Percentiles rank a stretch among this genome's conserved stretches.
Evolutionary conservation across 2,329 filamentous ascomycete genomes (phyloP).

Genomic region (Akanthomyces uredinophilus): DNA sequence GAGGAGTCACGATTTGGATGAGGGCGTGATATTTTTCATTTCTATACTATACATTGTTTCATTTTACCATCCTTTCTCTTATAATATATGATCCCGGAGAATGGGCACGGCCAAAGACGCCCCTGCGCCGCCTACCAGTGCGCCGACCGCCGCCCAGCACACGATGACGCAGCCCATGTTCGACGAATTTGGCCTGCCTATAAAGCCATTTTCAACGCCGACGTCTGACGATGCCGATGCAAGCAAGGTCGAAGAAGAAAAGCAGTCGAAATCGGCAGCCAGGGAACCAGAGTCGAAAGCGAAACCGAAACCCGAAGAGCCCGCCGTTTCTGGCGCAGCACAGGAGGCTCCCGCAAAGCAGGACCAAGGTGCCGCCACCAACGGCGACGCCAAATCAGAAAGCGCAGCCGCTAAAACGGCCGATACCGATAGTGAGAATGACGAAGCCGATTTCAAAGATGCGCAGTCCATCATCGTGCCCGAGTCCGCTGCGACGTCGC

Average conservation of each 20-base stretch:
- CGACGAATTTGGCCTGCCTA: slow-evolving; percentile 68
- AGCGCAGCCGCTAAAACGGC: neutral
- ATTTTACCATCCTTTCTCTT: slow-evolving; percentile 7
- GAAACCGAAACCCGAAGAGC: slow-evolving; percentile 1
- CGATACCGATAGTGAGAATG: slow-evolving; percentile 29
- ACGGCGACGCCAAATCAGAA: neutral
- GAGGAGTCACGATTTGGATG: slow-evolving; percentile 22
- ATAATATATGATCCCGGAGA: slow-evolving; percentile 18
- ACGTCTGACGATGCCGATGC: slow-evolving; percentile 3
- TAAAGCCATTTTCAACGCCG: slow-evolving; percentile 39
- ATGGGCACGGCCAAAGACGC: slow-evolving; percentile 23
- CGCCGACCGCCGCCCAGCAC: slow-evolving; percentile 1
- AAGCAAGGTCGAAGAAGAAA: neutral
- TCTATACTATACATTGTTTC: neutral
- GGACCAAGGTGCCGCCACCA: neutral
- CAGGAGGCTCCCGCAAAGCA: slow-evolving; percentile 20
- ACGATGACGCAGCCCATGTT: slow-evolving; percentile 32
- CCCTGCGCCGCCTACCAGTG: slow-evolving; percentile 28
- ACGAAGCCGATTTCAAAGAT: slow-evolving; percentile 33
- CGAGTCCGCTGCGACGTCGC: slow-evolving; percentile 28
- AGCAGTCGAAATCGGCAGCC: slow-evolving; percentile 7
- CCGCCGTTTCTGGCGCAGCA: neutral
- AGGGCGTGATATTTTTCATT: slow-evolving; percentile 19
- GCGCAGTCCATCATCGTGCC: slow-evolving; percentile 27
- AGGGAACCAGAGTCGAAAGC: slow-evolving; percentile 7